Conservation (phyloP, 176 grass and related monocot genomes). For the Hsuehochloa calcarea region DNA sequence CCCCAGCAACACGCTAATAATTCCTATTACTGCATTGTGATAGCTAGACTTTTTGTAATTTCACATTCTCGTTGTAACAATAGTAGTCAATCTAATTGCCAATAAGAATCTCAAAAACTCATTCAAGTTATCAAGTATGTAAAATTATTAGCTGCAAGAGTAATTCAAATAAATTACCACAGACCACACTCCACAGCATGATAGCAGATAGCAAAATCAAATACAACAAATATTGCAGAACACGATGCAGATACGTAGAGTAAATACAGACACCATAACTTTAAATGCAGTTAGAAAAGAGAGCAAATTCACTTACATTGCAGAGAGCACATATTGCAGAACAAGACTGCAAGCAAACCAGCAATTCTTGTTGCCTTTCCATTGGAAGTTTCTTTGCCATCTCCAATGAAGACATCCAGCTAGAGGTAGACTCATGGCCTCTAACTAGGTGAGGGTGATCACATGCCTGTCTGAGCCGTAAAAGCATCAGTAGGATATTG, state of each 20-base stretch:
- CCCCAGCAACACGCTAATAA: neutral
- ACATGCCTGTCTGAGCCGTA: conserved; percentile 92
- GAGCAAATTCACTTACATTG: conserved; percentile 58
- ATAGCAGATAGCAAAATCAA: neutral
- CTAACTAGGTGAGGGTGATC: conserved; percentile 88
- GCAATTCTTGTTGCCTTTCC: conserved; percentile 68
- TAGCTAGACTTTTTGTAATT: neutral
- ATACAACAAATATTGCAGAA: neutral
- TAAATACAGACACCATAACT: neutral
- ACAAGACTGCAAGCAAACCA: conserved; percentile 79
- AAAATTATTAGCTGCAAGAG: neutral
- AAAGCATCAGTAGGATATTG: conserved; percentile 98
- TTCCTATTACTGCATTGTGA: neutral
- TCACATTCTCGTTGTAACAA: neutral
- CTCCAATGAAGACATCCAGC: conserved; percentile 72
- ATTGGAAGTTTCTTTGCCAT: conserved; percentile 65
- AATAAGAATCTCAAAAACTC: neutral
- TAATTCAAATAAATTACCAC: conserved; percentile 22
- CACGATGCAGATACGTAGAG: neutral
- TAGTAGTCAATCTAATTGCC: neutral
- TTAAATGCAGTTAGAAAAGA: neutral
- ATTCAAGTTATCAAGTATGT: neutral
- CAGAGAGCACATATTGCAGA: conserved; percentile 84
- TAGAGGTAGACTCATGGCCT: conserved; percentile 60
- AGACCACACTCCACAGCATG: neutral